Percentiles rank a stretch among this genome's conserved stretches.
Conservation (phyloP, 1,284 basidiomycete species). For the Phlebopus sp. region DNA sequence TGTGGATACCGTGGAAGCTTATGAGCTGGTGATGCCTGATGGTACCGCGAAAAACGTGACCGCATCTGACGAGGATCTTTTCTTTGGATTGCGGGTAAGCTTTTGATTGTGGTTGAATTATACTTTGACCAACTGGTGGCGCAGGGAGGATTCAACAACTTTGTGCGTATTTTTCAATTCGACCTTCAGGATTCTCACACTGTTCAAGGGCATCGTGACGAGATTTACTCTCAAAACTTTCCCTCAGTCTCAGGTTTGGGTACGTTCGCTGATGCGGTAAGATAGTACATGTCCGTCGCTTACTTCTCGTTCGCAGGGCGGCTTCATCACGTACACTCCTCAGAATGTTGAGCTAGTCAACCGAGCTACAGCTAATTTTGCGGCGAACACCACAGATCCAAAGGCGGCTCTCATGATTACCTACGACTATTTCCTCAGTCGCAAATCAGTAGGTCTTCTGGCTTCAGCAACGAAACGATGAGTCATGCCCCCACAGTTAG, state of each 20-base stretch:
- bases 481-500: too few relatives aligned
- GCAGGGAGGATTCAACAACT: slow-evolving; percentile 61
- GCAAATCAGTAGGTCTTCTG: background rate
- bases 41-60: slow-evolving; percentile 40
- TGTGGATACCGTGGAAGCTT: slow-evolving; percentile 43
- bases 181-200: too few relatives aligned
- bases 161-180: slow-evolving; percentile 39
- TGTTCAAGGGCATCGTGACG: too few relatives aligned
- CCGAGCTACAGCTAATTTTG: slow-evolving; percentile 46
- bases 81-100: slow-evolving; percentile 42
- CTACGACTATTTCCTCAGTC: slow-evolving; percentile 40
- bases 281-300: background rate
- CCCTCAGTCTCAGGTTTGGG: too few relatives aligned
- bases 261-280: slow-evolving; percentile 10
- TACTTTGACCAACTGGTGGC: too few relatives aligned
- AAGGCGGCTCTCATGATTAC: slow-evolving; percentile 55
- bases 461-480: too few relatives aligned
- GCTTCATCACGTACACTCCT: slow-evolving; percentile 37
- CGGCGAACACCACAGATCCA: slow-evolving; percentile 47
- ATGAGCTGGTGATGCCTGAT: slow-evolving; percentile 45
- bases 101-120: background rate
- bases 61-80: slow-evolving; percentile 37
- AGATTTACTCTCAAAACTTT: too few relatives aligned
- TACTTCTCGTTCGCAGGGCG: slow-evolving; percentile 18
- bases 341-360: slow-evolving; percentile 17